Conservation (phyloP, 257 asterid genomes). For the Agastache rugosa region DNA sequence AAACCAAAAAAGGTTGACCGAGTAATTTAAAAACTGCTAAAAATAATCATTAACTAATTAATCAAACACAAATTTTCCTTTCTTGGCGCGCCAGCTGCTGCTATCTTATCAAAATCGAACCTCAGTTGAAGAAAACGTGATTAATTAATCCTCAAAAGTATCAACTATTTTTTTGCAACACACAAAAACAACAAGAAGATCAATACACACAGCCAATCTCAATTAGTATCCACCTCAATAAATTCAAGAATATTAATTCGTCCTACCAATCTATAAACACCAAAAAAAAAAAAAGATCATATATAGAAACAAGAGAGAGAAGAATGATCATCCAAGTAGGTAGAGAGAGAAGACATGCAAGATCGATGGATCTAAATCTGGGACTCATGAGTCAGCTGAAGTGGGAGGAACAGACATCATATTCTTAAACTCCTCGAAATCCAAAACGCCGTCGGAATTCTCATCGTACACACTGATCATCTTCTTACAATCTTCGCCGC, state of each 20-base stretch:
- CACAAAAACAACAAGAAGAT: background rate
- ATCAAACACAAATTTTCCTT: background rate
- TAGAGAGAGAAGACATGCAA: too few species aligned
- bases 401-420: constrained; percentile 58
- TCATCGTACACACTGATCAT: constrained; percentile 64
- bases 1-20: constrained; percentile 7
- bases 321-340: background rate
- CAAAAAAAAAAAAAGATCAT: too few species aligned
- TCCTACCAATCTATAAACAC: background rate
- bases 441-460: constrained; percentile 74
- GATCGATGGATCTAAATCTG: too few species aligned
- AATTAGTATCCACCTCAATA: background rate
- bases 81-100: background rate
- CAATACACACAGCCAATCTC: constrained; percentile 10
- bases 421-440: constrained; percentile 71
- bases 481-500: constrained; percentile 51
- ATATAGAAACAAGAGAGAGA: too few species aligned
- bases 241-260: background rate
- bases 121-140: background rate
- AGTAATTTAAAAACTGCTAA: background rate
- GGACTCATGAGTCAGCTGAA: constrained; percentile 3
- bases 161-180: too few species aligned
- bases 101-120: background rate
- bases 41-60: background rate
- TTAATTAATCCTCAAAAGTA: background rate